Base-by-base conservation (phyloP, 805 yeast genomes). In the Nakazawaea sp. region DNA sequence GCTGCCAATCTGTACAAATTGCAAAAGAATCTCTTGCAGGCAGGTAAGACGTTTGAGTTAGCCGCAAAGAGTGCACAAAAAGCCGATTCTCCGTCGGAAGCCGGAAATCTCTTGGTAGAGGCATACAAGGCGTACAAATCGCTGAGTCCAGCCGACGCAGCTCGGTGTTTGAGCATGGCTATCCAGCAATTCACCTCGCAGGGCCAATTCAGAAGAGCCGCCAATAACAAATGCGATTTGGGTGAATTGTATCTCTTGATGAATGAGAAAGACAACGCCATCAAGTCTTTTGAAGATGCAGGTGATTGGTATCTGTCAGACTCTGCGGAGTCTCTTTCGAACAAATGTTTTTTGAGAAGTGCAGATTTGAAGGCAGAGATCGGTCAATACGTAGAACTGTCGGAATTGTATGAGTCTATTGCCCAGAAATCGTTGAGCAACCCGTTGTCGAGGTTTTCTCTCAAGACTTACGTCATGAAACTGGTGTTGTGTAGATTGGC, bases 161-260 rank as follows among this genome's bases (percentile, higher is more conserved):
- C 88, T 4, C 71, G 80, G 36, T 77, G 86, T 4, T 66, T 92
- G 44, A 71, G 73, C 40, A 72, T 72, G 48, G 96, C 97, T 1
- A 79, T 90, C 43, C 80, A 76, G 44, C 70, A 86, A 53, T 90
- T 89, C 58, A 87, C 95, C 2, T 70, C 77, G 44, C 78, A 85
- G 48, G 99, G 99, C 10, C 96, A 90, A 58, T 92, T 92, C 62
- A 78, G 98, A 56, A 72, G 97, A 57, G 96, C 95, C 18, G 98
- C 98, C 10, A 87, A 87, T 54, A 89, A 83, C 64, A 82, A 89
- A 55, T 76, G 82, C 67, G 98, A 92, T 55, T 68, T 92, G 52
- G 98, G 89, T 9, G 88, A 78, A 47, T 59, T 90, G 32, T 86
- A 84, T 53, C 20, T 39, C 13, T n/a, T 12, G 10, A 97, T 90